These are phyloP conservation scores for Gaeumannomyces tritici DNA, from an alignment of 2,329 filamentous ascomycete genomes.

Conservation along the genomic window DNA sequence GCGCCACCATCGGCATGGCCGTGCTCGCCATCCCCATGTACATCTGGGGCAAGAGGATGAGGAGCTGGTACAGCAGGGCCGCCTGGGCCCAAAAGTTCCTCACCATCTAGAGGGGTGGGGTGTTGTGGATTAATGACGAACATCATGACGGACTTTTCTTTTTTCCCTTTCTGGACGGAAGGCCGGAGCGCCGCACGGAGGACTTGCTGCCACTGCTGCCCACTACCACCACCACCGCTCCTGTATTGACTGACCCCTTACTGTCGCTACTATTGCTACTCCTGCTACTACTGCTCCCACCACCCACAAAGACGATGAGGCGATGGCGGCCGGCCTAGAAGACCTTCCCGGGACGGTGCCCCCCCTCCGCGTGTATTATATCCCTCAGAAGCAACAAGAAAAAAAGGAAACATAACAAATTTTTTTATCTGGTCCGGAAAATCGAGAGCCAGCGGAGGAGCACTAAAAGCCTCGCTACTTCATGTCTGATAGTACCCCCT, in stretches of 20 bases:
- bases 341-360: background rate
- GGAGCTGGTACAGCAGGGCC: conserved; percentile 45
- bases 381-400: background rate
- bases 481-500: background rate
- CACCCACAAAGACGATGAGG: too few species aligned
- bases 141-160: background rate
- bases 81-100: conserved; percentile 13
- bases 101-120: conserved; percentile 5
- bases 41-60: conserved; percentile 50
- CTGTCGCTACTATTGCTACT: background rate
- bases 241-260: too few species aligned
- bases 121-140: too few species aligned
- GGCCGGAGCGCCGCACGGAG: too few species aligned
- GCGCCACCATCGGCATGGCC: conserved; percentile 39
- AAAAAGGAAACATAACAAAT: background rate
- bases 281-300: background rate
- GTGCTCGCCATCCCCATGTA: conserved; percentile 41
- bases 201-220: too few species aligned
- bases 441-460: background rate
- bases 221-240: too few species aligned
- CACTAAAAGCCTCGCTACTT: background rate
- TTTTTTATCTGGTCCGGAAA: background rate
- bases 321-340: too few species aligned
- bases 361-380: background rate
- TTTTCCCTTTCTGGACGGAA: too few species aligned